Base-by-base conservation (phyloP, 257 asterid species). In the Solanum sejunctum region DNA sequence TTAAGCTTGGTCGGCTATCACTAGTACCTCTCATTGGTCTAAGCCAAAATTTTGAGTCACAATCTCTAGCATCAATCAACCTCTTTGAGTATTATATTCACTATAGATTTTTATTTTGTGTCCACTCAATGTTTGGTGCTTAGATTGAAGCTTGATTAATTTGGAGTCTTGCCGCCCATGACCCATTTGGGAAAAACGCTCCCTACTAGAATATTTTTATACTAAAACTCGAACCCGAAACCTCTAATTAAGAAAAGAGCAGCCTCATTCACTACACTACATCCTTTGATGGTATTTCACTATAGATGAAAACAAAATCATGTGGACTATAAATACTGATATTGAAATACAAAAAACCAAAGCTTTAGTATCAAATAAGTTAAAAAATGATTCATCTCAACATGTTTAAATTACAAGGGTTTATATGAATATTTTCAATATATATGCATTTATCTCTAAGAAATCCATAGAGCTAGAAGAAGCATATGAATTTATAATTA, bases 91-190 rank as follows among this genome's bases (percentile, higher is more conserved):
- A 21, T 1, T 63, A 21, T 36, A 36, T 36, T 36, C 6, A 36
- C 41, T 36, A 36, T 5, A 4, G 41, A 3, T 36, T 36, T 36
- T 36, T 36, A 36, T 36, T 36, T 36, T 36, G 41, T 36, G 5
- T 36, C 1, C 6, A 36, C 5, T 36, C 41, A 5, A 36, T 36
- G 41, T 36, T 36, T 36, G 41, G 1, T 36, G 6, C 6, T 5
- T 36, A 36, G 1, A 4, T 36, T 4, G 6, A 5, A 36, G 6
- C 41, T 36, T 36, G 6, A 36, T 5, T 36, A 36, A 4, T 36
- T 36, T 36, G 41, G 41, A 36, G 0, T 36, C 41, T 3, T 5
- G 5, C 0, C 1, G 41, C 41, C 0, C 1, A 36, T 0, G 41
- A 7, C 1, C 0, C 41, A 36, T 36, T 36, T 6, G 6, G 41